Evolutionary conservation across 2,329 filamentous ascomycete species (phyloP).

Genomic region (Ophiostoma quercus): DNA sequence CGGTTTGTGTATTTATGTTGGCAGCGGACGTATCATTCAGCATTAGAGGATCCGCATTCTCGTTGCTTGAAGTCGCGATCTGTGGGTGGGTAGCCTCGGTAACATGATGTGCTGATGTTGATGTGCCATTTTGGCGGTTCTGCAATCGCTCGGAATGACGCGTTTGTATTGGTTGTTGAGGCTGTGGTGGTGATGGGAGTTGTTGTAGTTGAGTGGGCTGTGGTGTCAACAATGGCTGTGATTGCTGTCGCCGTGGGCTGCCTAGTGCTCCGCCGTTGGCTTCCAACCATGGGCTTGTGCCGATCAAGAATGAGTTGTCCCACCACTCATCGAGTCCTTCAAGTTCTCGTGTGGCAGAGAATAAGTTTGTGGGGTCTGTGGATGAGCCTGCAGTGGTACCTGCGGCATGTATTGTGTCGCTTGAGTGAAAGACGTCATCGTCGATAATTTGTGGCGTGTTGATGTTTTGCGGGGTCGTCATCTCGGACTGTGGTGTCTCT

Average conservation of each 20-base stretch:
- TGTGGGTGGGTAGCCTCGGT: too few relatives aligned
- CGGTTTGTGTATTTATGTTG: background rate
- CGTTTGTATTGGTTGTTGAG: background rate
- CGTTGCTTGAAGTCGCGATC: background rate
- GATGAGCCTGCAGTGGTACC: background rate
- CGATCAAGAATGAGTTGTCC: background rate
- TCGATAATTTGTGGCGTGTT: background rate
- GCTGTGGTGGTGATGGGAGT: background rate
- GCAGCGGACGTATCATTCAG: background rate
- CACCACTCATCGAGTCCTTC: background rate
- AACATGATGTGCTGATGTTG: background rate
- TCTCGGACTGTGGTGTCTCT: background rate
- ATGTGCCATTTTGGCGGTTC: background rate
- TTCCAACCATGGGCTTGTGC: background rate
- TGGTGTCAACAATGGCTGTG: background rate
- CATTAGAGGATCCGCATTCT: background rate
- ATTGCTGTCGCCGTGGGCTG: background rate
- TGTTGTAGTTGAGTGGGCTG: background rate
- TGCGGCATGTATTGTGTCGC: background rate
- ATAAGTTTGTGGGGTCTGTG: background rate
- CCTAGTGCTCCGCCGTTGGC: background rate
- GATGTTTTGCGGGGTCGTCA: constrained; percentile 1
- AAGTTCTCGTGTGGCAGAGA: background rate
- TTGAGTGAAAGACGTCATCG: background rate
- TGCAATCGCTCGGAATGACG: background rate